Conservation (phyloP, 139 green algal species). For the Chlamydomonas applanata region DNA sequence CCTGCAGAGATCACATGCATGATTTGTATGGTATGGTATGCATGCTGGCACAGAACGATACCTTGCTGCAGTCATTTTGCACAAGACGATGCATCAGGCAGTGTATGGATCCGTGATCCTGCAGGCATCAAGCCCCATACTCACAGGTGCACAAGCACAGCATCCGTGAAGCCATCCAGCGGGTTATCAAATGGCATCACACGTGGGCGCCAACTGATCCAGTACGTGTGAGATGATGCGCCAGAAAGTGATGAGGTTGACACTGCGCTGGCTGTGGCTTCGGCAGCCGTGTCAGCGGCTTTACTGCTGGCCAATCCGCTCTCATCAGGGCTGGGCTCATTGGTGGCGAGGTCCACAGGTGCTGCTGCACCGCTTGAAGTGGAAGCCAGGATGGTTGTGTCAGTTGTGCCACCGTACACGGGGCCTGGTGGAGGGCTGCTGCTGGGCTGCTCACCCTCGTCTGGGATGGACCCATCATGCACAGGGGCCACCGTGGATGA, state of each 20-base stretch:
- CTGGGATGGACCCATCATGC: too few species aligned
- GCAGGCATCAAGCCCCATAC: background rate
- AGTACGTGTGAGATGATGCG: constrained; percentile 3
- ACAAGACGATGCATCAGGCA: too few species aligned
- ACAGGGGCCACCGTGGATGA: background rate
- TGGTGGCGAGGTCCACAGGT: background rate
- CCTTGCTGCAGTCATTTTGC: too few species aligned
- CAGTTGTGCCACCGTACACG: background rate
- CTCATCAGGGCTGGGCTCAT: background rate
- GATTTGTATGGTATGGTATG: too few species aligned
- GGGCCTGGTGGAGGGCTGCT: background rate
- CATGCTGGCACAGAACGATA: too few species aligned
- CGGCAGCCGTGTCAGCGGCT: background rate
- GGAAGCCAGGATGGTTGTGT: background rate
- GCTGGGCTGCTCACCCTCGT: too few species aligned
- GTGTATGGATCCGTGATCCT: too few species aligned
- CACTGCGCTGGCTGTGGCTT: background rate
- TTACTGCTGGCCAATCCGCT: background rate
- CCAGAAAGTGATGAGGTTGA: background rate
- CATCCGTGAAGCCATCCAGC: background rate
- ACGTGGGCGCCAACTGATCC: constrained; percentile 4
- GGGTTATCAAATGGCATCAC: background rate
- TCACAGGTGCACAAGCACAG: constrained; percentile 1
- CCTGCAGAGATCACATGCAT: too few species aligned
- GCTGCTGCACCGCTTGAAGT: background rate